Base-by-base conservation (phyloP, 2,329 filamentous ascomycete species). In the Metarhizium robertsii region DNA sequence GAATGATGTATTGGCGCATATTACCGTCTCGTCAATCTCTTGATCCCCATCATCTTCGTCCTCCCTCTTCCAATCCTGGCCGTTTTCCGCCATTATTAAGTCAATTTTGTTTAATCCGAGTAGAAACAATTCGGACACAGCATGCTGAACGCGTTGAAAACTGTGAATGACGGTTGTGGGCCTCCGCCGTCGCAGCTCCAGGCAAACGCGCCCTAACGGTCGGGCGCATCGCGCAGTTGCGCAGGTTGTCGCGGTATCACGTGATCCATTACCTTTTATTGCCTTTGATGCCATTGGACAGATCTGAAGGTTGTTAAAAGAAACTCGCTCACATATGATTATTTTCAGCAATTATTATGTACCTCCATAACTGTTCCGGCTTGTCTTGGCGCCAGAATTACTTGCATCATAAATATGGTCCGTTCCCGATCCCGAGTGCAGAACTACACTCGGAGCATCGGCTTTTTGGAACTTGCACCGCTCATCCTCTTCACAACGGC, bases 41-140 rank as follows among this genome's bases (percentile, higher is more conserved):
- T 75, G 71, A 32, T 73, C 70, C 13, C 82, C 87, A 10, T 89
- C 87, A 18, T 91, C 87, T 6, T 88, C 84, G 5, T 83, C 77
- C 4, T 77, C 75, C 49, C 67, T 72, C 66, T 69, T 74, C 65
- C 75, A 77, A 25, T 81, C 77, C 50, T 68, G 63, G 32, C 63
- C 66, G 13, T 52, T 59, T 46, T 69, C 69, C 34, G 67, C 62
- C 71, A 73, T 73, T 51, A 8, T 25, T 32, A 14, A 16, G 25
- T 30, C 45, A 30, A 48, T 48, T 29, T 8, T 48, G 25, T 11
- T 16, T 32, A 11, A 48, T 14, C 10, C 7, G 25, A 48, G 45
- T 32, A 1, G 10, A 48, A 14, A 30, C 2, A 13, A n/a, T 16
- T 48, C 8, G 30, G 20, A 30, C 10, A 48, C 25, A 16, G 20